Evolutionary conservation across 192 early-diverging fungal genomes (phyloP).

Genomic region (Coemansia sp.): DNA sequence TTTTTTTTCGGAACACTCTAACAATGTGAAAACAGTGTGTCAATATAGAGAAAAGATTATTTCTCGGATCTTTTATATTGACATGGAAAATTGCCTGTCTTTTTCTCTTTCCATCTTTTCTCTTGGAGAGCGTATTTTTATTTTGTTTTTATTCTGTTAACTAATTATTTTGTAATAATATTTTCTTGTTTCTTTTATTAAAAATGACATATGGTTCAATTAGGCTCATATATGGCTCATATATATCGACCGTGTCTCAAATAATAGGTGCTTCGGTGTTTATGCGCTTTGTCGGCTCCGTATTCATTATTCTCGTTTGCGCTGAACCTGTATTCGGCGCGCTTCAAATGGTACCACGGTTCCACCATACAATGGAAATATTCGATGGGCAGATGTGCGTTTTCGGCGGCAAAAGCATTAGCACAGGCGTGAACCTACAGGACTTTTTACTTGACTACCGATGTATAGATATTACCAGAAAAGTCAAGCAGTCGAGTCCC

Average conservation of each 20-base stretch:
- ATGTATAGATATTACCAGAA: conserved; percentile 39
- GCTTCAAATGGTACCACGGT: conserved; percentile 29
- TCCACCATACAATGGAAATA: conserved; percentile 51
- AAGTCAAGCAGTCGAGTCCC: conserved; percentile 20
- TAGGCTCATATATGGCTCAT: not conserved
- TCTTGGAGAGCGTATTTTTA: too few relatives aligned
- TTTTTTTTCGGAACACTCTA: not conserved
- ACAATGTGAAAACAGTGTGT: too few relatives aligned
- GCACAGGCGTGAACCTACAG: conserved; percentile 4
- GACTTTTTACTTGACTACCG: conserved; percentile 47
- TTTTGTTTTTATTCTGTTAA: too few relatives aligned
- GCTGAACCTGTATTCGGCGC: not conserved
- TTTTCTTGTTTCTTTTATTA: not conserved
- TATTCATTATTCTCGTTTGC: not conserved
- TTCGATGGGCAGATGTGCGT: conserved; percentile 45
- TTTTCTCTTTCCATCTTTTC: too few relatives aligned
- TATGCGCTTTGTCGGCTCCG: not conserved
- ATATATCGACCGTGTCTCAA: not conserved
- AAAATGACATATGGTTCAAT: not conserved
- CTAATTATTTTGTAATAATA: too few relatives aligned
- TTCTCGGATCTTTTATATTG: too few relatives aligned
- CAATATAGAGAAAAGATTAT: too few relatives aligned
- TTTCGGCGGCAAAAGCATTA: conserved; percentile 37
- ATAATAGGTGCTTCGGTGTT: not conserved
- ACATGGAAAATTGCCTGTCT: too few relatives aligned